phyloP scores from a whole-genome alignment of 805 yeast genomes.

The Candida insectorum region DNA sequence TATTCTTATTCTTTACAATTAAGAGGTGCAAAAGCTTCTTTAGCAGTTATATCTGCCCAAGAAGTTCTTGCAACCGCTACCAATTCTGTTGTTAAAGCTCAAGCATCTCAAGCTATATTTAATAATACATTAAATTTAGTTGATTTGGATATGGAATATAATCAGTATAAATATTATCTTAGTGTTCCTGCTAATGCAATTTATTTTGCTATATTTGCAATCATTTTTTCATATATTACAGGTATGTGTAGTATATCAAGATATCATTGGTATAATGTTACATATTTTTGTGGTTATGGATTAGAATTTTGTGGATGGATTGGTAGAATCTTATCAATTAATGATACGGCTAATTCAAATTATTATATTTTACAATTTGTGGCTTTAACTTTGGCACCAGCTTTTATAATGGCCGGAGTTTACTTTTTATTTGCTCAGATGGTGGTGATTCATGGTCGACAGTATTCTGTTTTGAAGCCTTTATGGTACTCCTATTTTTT shows the following conservation, averaged over 20 bases:
- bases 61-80: constrained; percentile 40
- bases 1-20: constrained; percentile 19
- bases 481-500: constrained; percentile 44
- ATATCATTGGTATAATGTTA: constrained; percentile 38
- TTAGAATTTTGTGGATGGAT: constrained; percentile 37
- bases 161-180: constrained; percentile 22
- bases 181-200: constrained; percentile 30
- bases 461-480: constrained; percentile 36
- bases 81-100: constrained; percentile 17
- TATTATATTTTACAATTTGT: constrained; percentile 31
- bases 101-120: constrained; percentile 32
- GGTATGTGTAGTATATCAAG: constrained; percentile 29
- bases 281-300: constrained; percentile 33
- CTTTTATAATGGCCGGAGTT: constrained; percentile 42
- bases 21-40: constrained; percentile 37
- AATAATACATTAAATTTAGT: constrained; percentile 30
- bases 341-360: constrained; percentile 17
- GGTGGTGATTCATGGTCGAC: constrained; percentile 36
- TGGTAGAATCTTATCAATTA: constrained; percentile 32
- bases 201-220: constrained; percentile 24
- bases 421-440: constrained; percentile 39
- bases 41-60: constrained; percentile 32
- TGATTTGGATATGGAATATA: constrained; percentile 25
- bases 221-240: constrained; percentile 20
- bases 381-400: constrained; percentile 38